phyloP scores from a whole-genome alignment of 2,329 filamentous ascomycete genomes.

The Incumbomyces delicatus region DNA sequence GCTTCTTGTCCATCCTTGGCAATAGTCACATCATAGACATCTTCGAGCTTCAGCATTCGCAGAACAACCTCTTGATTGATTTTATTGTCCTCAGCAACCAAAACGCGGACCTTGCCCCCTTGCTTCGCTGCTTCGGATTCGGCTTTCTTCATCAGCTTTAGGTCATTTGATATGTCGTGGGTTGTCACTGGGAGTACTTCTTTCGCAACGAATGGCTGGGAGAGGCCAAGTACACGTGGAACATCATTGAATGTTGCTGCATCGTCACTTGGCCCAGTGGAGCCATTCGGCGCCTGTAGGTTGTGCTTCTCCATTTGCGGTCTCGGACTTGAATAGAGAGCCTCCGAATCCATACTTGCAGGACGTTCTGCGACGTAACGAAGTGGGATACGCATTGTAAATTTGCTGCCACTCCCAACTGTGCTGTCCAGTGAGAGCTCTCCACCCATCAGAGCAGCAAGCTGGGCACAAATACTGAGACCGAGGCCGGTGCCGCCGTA shows the following conservation, averaged over 20 bases:
- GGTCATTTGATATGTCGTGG: constrained; percentile 49
- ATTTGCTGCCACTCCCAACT: constrained; percentile 65
- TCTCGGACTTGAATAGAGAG: constrained; percentile 3
- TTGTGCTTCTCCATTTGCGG: constrained; percentile 5
- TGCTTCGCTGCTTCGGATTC: constrained; percentile 49
- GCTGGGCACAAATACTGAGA: constrained; percentile 78
- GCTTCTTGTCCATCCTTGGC: constrained; percentile 82
- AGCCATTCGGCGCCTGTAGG: constrained; percentile 11
- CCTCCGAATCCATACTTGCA: constrained; percentile 24
- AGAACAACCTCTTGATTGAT: constrained; percentile 54
- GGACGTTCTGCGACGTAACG: constrained; percentile 62
- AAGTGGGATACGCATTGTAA: constrained; percentile 73
- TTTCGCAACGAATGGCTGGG: constrained; percentile 28
- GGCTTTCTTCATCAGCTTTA: constrained; percentile 55
- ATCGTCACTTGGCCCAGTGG: not conserved
- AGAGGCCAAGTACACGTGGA: constrained; percentile 21
- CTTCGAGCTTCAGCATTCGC: constrained; percentile 48
- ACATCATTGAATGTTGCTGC: constrained; percentile 14
- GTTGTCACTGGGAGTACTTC: constrained; percentile 10
- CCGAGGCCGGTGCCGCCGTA: constrained; percentile 83
- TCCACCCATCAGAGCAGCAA: constrained; percentile 75
- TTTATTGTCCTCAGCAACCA: constrained; percentile 75
- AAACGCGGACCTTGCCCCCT: constrained; percentile 59
- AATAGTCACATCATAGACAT: constrained; percentile 64
- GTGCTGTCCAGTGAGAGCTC: constrained; percentile 62